Conservation (phyloP, 305 asterid genomes). For the Fraxinus latifolia region DNA sequence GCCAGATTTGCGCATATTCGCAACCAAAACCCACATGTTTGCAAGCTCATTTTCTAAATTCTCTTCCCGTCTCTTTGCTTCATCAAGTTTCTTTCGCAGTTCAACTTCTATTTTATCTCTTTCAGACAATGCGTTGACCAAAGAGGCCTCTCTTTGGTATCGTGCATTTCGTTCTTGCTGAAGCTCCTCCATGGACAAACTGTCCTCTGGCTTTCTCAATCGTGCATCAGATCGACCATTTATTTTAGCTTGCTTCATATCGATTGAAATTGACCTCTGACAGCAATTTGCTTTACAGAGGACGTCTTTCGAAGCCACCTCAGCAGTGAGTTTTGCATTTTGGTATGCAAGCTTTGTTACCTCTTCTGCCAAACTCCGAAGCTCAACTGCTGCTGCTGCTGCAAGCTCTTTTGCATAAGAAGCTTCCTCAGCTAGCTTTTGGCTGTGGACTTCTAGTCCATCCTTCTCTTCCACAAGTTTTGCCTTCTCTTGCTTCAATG, state of each 20-base stretch:
- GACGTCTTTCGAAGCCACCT: constrained; percentile 42
- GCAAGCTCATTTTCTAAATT: constrained; percentile 67
- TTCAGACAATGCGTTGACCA: constrained; percentile 76
- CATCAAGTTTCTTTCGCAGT: constrained; percentile 65
- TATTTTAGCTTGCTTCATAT: constrained; percentile 36
- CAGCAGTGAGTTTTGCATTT: constrained; percentile 61
- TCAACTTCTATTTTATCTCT: constrained; percentile 73
- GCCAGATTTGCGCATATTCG: constrained; percentile 43
- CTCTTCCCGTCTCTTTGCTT: constrained; percentile 61
- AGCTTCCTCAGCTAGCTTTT: constrained; percentile 66
- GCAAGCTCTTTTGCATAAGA: constrained; percentile 81
- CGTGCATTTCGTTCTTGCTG: constrained; percentile 60
- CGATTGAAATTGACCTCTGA: constrained; percentile 39
- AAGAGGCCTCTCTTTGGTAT: constrained; percentile 73
- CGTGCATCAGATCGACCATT: constrained; percentile 33
- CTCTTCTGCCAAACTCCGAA: constrained; percentile 75
- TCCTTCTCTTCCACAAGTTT: constrained; percentile 58
- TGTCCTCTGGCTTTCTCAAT: constrained; percentile 38
- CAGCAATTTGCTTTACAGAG: constrained; percentile 44
- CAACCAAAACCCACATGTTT: constrained; percentile 61
- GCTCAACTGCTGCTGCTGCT: constrained; percentile 83
- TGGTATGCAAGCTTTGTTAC: constrained; percentile 75
- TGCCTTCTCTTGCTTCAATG: constrained; percentile 62
- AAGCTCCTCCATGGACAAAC: constrained; percentile 57
- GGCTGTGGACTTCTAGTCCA: constrained; percentile 52